Conservation (phyloP, 768 basidiomycete species). For the Russula ochroleuca region DNA sequence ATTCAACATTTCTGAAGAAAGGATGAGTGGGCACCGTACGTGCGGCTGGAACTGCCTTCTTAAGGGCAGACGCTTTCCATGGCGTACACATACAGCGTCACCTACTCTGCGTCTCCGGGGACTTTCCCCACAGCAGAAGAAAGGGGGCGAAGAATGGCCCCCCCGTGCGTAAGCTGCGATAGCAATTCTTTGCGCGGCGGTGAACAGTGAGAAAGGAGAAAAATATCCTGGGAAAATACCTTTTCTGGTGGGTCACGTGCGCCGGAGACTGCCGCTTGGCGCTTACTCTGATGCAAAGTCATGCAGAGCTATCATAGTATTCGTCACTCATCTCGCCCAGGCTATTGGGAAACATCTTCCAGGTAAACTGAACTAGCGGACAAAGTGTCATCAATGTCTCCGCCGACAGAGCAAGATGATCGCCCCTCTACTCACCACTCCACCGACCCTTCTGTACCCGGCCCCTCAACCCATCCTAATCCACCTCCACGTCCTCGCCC, state of each 20-base stretch:
- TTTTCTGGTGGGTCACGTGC: slow-evolving; percentile 2
- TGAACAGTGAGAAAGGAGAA: slow-evolving; percentile 30
- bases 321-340: not conserved
- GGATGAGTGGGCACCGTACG: slow-evolving; percentile 31
- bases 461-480: slow-evolving; percentile 6
- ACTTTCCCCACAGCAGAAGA: slow-evolving; percentile 84
- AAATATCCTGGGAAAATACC: slow-evolving; percentile 21
- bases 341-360: not conserved
- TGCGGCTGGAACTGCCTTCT: slow-evolving; percentile 54
- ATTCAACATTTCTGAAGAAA: slow-evolving; percentile 21
- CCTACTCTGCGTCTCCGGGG: slow-evolving; percentile 83
- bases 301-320: not conserved
- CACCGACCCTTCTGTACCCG: not conserved
- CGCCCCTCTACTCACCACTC: slow-evolving; percentile 8
- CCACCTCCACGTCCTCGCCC: slow-evolving; percentile 14
- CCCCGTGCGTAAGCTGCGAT: slow-evolving; percentile 79
- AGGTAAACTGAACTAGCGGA: not conserved
- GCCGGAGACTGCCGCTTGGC: slow-evolving; percentile 12
- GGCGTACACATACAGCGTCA: slow-evolving; percentile 40
- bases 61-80: slow-evolving; percentile 74
- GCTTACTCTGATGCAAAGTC: not conserved
- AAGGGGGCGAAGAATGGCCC: slow-evolving; percentile 40
- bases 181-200: slow-evolving; percentile 78
- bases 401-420: slow-evolving; percentile 8
- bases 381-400: slow-evolving; percentile 2